Conservation (phyloP, 1,139 yeast genomes). For the Candida albicans region DNA sequence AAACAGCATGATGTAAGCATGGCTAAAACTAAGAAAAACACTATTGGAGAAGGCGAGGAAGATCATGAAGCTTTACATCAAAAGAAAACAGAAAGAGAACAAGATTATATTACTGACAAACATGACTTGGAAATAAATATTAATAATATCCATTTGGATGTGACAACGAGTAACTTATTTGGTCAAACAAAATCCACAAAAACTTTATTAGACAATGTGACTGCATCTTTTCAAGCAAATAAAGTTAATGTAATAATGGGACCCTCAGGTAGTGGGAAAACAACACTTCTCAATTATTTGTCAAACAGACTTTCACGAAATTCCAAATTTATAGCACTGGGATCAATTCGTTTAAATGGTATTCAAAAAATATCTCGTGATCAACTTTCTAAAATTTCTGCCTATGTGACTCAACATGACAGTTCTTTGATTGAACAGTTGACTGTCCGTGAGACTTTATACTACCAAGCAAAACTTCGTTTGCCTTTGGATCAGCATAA, state of each 20-base stretch:
- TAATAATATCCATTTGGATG: conserved; percentile 22
- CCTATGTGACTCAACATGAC: conserved; percentile 80
- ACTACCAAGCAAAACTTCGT: conserved; percentile 69
- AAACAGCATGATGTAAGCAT: conserved; percentile 56
- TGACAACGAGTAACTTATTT: conserved; percentile 14
- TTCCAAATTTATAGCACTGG: conserved; percentile 22
- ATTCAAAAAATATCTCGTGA: conserved; percentile 38
- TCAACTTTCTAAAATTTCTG: conserved; percentile 53
- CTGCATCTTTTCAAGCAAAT: conserved; percentile 59
- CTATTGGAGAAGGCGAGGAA: conserved; percentile 33
- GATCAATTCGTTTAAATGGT: conserved; percentile 21
- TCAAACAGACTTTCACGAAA: conserved; percentile 58
- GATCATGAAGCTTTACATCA: conserved; percentile 14
- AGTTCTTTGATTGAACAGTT: conserved; percentile 65
- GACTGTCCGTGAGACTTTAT: conserved; percentile 76
- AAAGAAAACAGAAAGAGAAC: neutral
- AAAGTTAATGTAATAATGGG: conserved; percentile 85
- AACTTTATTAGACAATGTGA: conserved; percentile 43
- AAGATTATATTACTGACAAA: conserved; percentile 6
- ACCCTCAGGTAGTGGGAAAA: conserved; percentile 86
- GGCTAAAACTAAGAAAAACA: conserved; percentile 43
- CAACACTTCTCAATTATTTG: conserved; percentile 66
- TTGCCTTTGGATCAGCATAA: conserved; percentile 40
- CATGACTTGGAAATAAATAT: conserved; percentile 20
- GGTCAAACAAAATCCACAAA: conserved; percentile 8